Base-by-base conservation (phyloP, 2,329 filamentous ascomycete species). In the Colletotrichum destructivum region DNA sequence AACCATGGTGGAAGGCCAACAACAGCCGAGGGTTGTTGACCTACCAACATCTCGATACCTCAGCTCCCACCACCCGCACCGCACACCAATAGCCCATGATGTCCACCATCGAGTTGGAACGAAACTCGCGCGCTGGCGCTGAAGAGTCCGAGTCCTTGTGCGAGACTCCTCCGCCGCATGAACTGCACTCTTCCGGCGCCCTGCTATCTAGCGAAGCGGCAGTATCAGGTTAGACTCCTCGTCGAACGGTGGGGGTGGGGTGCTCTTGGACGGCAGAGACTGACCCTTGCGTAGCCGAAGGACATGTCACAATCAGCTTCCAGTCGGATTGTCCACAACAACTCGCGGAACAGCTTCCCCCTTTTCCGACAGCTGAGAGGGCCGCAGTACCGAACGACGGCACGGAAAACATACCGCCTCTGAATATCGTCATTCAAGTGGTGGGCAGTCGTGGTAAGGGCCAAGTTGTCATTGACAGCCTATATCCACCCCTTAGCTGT, bases 371-470 rank as follows among this genome's bases (percentile, higher is more conserved):
- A 8, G 49, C 18, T 11, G 44, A 15, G 13, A 35, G 47, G 15
- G 26, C 13, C 11, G 18, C 35, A 7, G 23, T 55, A 16, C 8
- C 31, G 31, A 42, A 0, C 8, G 6, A 35, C 21, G 31, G 42
- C 21, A 4, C n/a, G 40, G 51, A 51, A 21, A 21, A 2, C 15
- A 44, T 64, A 16, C 56, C 64, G n/a, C 51, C 52, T 31, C 51
- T 73, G 35, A 73, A 75, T 31, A 59, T 75, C 2, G 66, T 69
- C 21, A 74, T 73, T n/a, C 73, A 75, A 26, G 73, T 75, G 6
- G 71, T 75, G 3, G 73, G 73, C 3, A 75, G 74, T 51, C 66
- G 74, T 31, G 74, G 73, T 67, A 35, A 18, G 56, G 31, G 31
- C 2, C 8, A 35, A 31, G 8, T 35, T 35, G 8, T 21, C 4